phyloP scores from a whole-genome alignment of 768 basidiomycete genomes.

The Rhizopogon vesiculosus region DNA sequence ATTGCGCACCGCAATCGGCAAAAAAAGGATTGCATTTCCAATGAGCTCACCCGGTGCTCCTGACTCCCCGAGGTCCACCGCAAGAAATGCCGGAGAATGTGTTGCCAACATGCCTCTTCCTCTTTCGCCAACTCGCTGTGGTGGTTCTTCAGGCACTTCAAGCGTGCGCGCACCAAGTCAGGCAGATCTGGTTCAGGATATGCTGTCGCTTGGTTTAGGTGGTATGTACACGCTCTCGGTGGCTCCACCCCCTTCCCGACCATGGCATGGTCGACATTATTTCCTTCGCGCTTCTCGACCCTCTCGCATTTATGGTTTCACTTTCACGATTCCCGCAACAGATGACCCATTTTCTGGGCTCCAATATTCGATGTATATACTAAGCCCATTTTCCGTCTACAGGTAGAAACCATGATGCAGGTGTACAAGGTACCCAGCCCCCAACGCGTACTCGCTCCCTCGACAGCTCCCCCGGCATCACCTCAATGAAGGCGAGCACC shows the following conservation, averaged over 20 bases:
- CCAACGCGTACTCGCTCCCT: constrained; percentile 18
- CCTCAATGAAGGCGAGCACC: constrained; percentile 3
- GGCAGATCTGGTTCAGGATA: constrained; percentile 13
- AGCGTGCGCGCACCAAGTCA: background rate
- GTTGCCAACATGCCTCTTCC: too few relatives aligned
- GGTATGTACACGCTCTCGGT: constrained; percentile 18
- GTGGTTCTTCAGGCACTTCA: background rate
- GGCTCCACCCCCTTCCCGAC: background rate
- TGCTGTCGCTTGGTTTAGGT: constrained; percentile 19
- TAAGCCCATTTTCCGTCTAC: background rate
- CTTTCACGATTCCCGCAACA: constrained; percentile 1
- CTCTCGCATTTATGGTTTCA: background rate
- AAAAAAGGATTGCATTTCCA: background rate
- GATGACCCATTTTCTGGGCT: constrained; percentile 4
- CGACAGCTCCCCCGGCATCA: constrained; percentile 6
- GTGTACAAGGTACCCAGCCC: background rate
- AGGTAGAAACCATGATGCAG: constrained; percentile 8
- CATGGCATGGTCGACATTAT: background rate
- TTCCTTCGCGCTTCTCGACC: background rate
- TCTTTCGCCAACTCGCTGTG: background rate
- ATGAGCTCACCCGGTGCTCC: background rate
- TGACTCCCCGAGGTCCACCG: background rate
- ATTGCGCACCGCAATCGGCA: background rate
- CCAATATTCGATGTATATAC: background rate
- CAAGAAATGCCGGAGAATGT: background rate